Percentiles rank a stretch among this genome's conserved stretches.
These are phyloP conservation scores for Sphaerulina musiva DNA, from an alignment of 2,329 filamentous ascomycete genomes.

Conservation along the genomic window DNA sequence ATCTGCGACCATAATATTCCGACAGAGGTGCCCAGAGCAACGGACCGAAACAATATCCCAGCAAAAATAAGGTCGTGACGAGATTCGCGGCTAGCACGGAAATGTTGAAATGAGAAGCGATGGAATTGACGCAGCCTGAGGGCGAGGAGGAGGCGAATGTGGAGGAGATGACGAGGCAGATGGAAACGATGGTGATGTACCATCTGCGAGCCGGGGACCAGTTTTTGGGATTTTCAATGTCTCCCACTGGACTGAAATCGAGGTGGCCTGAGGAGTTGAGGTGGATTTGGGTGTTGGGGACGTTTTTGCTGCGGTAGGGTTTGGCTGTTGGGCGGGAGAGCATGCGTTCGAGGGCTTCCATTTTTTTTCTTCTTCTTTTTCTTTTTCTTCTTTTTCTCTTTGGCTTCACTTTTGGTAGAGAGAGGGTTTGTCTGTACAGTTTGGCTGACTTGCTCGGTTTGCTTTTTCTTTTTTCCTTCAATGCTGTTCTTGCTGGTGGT, in stretches of 20 bases:
- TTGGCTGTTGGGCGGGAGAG: conserved; percentile 49
- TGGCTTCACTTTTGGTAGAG: neutral
- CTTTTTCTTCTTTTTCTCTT: neutral
- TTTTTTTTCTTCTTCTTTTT: neutral
- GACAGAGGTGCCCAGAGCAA: conserved; percentile 60
- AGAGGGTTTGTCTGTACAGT: too few species aligned
- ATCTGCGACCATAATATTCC: conserved; percentile 56
- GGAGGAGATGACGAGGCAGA: conserved; percentile 48
- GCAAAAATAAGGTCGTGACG: conserved; percentile 28
- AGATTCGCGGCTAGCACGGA: conserved; percentile 38
- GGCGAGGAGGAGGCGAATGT: conserved; percentile 48
- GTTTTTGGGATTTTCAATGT: conserved; percentile 47
- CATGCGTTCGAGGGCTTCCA: conserved; percentile 38
- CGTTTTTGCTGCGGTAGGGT: conserved; percentile 43
- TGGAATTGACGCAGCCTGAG: conserved; percentile 35
- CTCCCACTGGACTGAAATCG: conserved; percentile 44
- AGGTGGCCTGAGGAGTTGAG: conserved; percentile 48
- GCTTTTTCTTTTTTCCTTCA: too few species aligned
- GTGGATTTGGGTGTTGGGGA: conserved; percentile 37
- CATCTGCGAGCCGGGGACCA: conserved; percentile 39
- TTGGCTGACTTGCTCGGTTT: too few species aligned
- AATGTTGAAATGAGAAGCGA: conserved; percentile 42
- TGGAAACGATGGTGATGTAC: conserved; percentile 38
- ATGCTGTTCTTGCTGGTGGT: too few species aligned
- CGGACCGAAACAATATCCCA: conserved; percentile 53